These are phyloP conservation scores for Eleusine coracana DNA, from an alignment of 176 grass and related monocot genomes.

Conservation along the genomic window DNA sequence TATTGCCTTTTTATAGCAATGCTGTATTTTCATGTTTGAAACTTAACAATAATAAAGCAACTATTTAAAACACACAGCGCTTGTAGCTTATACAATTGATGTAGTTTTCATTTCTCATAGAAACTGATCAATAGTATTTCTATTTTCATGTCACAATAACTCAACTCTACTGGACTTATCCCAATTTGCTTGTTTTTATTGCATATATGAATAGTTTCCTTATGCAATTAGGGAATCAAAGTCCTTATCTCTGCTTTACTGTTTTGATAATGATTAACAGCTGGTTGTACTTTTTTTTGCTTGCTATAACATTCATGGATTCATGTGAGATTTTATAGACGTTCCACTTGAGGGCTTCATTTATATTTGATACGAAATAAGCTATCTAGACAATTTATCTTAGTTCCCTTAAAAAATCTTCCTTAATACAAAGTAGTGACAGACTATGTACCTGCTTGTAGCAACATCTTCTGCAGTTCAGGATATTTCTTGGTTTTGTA, in stretches of 20 bases:
- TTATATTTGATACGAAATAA: not conserved
- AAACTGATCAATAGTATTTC: not conserved
- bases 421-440: not conserved
- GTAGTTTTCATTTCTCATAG: not conserved
- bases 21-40: not conserved
- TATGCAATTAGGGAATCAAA: not conserved
- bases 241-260: not conserved
- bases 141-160: not conserved
- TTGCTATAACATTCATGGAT: not conserved
- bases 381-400: slow-evolving; percentile 16
- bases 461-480: not conserved
- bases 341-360: slow-evolving; percentile 8
- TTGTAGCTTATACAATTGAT: not conserved
- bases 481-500: slow-evolving; percentile 1
- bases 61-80: not conserved
- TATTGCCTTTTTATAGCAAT: not conserved
- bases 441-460: not conserved
- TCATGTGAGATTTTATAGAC: not conserved
- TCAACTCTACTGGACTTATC: not conserved
- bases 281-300: not conserved
- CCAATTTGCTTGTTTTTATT: not conserved
- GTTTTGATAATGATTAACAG: not conserved
- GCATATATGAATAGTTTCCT: slow-evolving; percentile 5
- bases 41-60: not conserved
- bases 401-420: not conserved